Evolutionary conservation across 148 eudicot genomes (phyloP).

Genomic region (Diospyros lotus): DNA sequence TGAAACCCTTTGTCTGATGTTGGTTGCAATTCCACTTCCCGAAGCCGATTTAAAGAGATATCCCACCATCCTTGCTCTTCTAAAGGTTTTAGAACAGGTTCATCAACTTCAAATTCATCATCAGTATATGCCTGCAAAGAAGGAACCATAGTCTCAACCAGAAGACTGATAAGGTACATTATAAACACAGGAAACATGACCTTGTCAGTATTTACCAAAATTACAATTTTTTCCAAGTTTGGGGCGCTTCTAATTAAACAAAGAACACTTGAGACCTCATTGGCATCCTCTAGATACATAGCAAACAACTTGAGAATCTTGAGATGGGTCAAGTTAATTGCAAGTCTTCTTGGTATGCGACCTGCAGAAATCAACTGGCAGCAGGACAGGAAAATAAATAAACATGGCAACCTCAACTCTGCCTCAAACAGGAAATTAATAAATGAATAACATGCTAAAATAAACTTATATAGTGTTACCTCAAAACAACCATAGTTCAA

Average conservation of each 20-base stretch:
- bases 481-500: neutral
- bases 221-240: neutral
- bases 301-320: neutral
- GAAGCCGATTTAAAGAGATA: conserved; percentile 4
- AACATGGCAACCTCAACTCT: neutral
- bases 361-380: neutral
- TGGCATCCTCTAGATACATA: neutral
- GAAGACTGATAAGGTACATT: neutral
- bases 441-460: no score
- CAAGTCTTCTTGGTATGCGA: neutral
- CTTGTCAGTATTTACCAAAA: no score
- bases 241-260: conserved; percentile 12
- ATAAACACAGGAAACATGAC: no score
- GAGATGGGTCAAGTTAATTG: neutral
- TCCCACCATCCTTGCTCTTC: neutral
- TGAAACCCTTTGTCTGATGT: neutral
- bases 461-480: neutral
- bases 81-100: neutral
- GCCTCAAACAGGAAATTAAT: neutral
- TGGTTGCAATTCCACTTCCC: neutral
- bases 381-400: neutral
- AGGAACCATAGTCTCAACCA: neutral
- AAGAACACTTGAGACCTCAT: neutral
- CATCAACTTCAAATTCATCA: no score
- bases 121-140: neutral